Evolutionary conservation across 2,329 filamentous ascomycete genomes (phyloP).

Genomic region (Sclerotinia minor): DNA sequence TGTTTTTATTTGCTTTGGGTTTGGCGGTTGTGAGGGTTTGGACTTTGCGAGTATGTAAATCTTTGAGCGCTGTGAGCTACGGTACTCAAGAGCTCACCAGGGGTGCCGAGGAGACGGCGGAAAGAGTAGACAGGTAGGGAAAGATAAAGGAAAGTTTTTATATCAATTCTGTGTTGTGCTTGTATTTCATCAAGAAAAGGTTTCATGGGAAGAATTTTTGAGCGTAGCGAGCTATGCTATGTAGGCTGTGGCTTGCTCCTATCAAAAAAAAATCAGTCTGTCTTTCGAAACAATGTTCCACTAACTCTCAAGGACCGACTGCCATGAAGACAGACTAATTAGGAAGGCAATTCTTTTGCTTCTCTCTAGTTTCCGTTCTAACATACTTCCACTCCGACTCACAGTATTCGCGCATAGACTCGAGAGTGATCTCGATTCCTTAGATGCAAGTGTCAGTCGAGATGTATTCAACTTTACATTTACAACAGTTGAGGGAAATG

Average conservation of each 20-base stretch:
- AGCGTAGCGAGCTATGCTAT: neutral
- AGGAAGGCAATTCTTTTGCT: constrained; percentile 30
- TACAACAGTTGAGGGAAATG: constrained; percentile 1
- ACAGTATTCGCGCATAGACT: constrained; percentile 10
- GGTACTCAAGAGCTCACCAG: neutral
- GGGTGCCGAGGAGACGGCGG: too few relatives aligned
- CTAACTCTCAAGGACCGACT: neutral
- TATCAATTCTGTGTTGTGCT: too few relatives aligned
- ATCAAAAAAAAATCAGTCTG: neutral
- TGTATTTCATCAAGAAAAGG: too few relatives aligned
- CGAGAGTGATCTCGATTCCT: constrained; percentile 9
- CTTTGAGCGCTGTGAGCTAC: neutral
- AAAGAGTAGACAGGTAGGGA: too few relatives aligned
- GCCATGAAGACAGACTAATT: neutral
- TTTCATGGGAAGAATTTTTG: neutral
- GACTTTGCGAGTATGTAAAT: neutral
- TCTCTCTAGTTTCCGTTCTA: neutral
- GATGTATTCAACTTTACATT: constrained; percentile 7
- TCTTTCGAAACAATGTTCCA: neutral
- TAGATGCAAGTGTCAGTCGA: neutral
- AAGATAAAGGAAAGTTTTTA: too few relatives aligned
- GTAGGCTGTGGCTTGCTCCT: neutral
- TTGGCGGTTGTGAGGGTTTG: neutral
- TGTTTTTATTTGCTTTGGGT: neutral
- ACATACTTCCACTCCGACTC: neutral